phyloP scores from a whole-genome alignment of 176 grass and related monocot genomes.

The Bonia amplexicaulis region DNA sequence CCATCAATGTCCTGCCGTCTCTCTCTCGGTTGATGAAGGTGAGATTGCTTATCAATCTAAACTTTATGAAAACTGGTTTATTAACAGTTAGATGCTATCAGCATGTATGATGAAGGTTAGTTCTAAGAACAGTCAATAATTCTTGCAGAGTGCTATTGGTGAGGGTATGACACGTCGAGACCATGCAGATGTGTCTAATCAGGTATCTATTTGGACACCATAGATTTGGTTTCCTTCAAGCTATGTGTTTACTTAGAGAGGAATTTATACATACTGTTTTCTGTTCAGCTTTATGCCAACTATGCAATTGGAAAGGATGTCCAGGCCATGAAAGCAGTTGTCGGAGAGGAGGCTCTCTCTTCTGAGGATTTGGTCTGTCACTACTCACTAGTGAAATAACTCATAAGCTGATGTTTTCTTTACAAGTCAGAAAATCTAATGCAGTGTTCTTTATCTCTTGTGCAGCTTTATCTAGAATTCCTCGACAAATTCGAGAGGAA shows the following conservation, averaged over 20 bases:
- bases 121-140: slow-evolving; percentile 25
- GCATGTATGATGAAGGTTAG: neutral
- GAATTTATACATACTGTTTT: slow-evolving; percentile 13
- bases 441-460: slow-evolving; percentile 9
- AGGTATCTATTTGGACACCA: slow-evolving; percentile 44
- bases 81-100: neutral
- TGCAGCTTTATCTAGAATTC: slow-evolving; percentile 95
- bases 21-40: slow-evolving; percentile 99
- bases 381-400: neutral
- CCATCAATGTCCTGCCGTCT: slow-evolving; percentile 97
- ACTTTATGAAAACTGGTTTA: neutral
- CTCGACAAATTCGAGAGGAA: slow-evolving; percentile 98
- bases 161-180: slow-evolving; percentile 98
- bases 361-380: slow-evolving; percentile 87
- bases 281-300: slow-evolving; percentile 88
- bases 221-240: neutral
- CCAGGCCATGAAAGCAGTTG: slow-evolving; percentile 99
- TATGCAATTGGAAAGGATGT: slow-evolving; percentile 99
- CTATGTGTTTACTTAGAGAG: neutral
- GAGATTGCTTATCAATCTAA: neutral
- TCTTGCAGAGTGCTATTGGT: slow-evolving; percentile 94
- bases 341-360: slow-evolving; percentile 97
- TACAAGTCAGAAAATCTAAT: neutral
- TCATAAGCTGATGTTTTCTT: neutral
- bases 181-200: slow-evolving; percentile 98